Evolutionary conservation across 331 rosid genomes (phyloP).

Genomic region (Quercus lobata): DNA sequence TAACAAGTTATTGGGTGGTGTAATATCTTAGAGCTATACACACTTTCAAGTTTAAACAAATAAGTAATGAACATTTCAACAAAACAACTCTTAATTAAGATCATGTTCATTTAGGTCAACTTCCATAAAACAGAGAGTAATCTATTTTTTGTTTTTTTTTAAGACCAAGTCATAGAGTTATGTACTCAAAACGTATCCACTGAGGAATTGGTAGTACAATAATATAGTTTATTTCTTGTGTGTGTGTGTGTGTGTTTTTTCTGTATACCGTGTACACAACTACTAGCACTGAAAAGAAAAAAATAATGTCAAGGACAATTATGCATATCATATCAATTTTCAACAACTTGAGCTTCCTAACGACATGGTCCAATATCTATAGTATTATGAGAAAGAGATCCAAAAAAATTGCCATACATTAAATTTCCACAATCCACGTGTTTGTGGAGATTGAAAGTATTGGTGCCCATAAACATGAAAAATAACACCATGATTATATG

Average conservation of each 20-base stretch:
- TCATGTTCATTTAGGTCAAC: too few species aligned
- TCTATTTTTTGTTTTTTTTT: too few species aligned
- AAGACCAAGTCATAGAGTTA: too few species aligned
- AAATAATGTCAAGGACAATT: not conserved
- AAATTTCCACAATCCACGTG: not conserved
- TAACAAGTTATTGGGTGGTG: too few species aligned
- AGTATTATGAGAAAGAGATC: not conserved
- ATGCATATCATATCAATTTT: not conserved
- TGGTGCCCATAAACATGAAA: not conserved
- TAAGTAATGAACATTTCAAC: too few species aligned
- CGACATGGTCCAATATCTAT: not conserved
- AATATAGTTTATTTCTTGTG: not conserved
- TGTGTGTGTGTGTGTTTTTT: not conserved
- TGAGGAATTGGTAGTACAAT: not conserved
- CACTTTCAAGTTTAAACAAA: too few species aligned
- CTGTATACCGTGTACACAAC: not conserved
- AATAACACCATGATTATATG: not conserved
- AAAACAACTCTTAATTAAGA: too few species aligned
- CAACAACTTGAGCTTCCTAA: not conserved
- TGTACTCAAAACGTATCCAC: too few species aligned
- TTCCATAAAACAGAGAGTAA: too few species aligned
- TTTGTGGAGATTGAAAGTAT: not conserved
- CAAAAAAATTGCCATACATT: not conserved
- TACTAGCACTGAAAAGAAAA: not conserved
- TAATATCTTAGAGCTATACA: too few species aligned